Evolutionary conservation across 2,329 filamentous ascomycete species (phyloP).

Genomic region (Fusarium luffae): DNA sequence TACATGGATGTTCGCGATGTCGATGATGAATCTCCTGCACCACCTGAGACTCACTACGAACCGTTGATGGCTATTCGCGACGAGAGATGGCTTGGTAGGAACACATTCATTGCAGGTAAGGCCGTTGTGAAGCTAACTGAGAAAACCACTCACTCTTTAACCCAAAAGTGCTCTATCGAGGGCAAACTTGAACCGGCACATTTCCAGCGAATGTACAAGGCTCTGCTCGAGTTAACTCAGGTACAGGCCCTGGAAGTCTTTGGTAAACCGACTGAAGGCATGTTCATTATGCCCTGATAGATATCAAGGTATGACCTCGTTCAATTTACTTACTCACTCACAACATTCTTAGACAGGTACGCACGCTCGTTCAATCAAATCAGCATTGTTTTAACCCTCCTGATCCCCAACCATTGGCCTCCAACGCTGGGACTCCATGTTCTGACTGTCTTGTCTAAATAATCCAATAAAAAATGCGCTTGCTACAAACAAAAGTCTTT

Average conservation of each 20-base stretch:
- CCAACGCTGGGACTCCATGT: background rate
- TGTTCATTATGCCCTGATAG: background rate
- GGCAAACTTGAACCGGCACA: conserved; percentile 3
- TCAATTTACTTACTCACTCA: background rate
- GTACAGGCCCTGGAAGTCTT: conserved; percentile 12
- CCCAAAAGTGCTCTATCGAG: conserved; percentile 36
- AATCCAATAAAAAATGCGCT: conserved; percentile 33
- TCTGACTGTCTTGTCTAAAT: conserved; percentile 24
- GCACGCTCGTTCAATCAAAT: conserved; percentile 6
- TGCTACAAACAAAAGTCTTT: conserved; percentile 27
- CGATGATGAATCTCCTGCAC: background rate
- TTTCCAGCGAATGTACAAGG: conserved; percentile 11
- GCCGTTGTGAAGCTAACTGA: conserved; percentile 40
- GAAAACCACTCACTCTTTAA: background rate
- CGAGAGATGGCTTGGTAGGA: conserved; percentile 1
- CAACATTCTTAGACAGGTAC: background rate
- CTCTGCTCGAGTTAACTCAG: background rate
- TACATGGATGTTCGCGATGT: conserved; percentile 38
- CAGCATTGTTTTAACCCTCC: conserved; percentile 5
- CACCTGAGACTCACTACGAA: background rate
- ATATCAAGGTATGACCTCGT: background rate
- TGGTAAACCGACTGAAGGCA: conserved; percentile 4
- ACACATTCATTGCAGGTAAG: conserved; percentile 19
- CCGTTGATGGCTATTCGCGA: conserved; percentile 18
- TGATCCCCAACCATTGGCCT: conserved; percentile 10